Conservation (phyloP, 108 stramenopile genomes). For the Hondaea fermentalgiana region DNA sequence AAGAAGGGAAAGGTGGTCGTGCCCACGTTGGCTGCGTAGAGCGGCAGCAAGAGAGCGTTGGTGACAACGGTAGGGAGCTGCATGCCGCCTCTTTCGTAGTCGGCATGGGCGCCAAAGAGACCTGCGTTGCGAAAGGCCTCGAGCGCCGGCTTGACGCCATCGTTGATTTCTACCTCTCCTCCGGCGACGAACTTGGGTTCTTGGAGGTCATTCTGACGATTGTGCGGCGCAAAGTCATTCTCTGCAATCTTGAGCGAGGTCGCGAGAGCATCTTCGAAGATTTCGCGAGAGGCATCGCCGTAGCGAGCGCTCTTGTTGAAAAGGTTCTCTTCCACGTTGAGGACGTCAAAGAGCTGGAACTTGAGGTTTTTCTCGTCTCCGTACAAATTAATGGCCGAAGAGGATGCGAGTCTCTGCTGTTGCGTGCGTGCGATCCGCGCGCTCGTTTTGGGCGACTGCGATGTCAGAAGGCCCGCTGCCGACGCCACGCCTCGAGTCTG, state of each 20-base stretch:
- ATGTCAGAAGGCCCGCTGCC: too few relatives aligned
- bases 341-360: not conserved
- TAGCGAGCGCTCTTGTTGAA: not conserved
- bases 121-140: not conserved
- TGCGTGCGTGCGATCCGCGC: too few relatives aligned
- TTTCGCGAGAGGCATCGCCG: not conserved
- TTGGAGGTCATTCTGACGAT: not conserved
- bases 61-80: not conserved
- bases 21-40: constrained; percentile 19
- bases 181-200: not conserved
- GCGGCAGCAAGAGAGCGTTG: not conserved
- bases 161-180: not conserved
- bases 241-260: not conserved
- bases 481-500: too few relatives aligned
- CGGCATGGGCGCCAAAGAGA: not conserved
- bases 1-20: constrained; percentile 12
- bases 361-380: not conserved
- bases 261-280: not conserved
- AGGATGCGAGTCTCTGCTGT: not conserved
- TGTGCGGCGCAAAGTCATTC: not conserved
- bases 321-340: not conserved
- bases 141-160: not conserved
- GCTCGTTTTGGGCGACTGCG: too few relatives aligned
- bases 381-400: not conserved
- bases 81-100: not conserved